These are phyloP conservation scores for Glaciozyma martinii DNA, from an alignment of 768 basidiomycete species.

Conservation along the genomic window DNA sequence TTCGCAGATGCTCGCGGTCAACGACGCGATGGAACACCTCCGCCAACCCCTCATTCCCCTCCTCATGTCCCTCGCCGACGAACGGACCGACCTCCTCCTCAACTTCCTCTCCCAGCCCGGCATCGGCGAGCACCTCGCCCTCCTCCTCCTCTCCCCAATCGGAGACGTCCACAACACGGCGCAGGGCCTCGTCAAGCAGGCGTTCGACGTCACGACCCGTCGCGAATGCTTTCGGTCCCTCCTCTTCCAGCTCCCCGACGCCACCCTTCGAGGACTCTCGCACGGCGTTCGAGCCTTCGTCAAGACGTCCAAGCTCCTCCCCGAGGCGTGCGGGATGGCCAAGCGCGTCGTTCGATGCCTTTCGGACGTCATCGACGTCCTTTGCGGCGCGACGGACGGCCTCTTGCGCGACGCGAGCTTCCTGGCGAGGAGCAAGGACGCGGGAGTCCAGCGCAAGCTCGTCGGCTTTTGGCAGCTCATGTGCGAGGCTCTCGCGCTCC, in stretches of 20 bases:
- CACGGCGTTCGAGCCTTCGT: conserved; percentile 61
- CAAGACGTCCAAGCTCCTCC: conserved; percentile 52
- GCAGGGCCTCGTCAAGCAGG: conserved; percentile 69
- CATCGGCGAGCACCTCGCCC: conserved; percentile 54
- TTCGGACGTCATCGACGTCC: conserved; percentile 80
- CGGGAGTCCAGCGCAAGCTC: conserved; percentile 42
- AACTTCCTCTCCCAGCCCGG: conserved; percentile 38
- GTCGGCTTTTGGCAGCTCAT: conserved; percentile 72
- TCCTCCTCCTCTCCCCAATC: conserved; percentile 72
- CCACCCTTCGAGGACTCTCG: conserved; percentile 61
- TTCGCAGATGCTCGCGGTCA: conserved; percentile 49
- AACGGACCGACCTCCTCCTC: conserved; percentile 39
- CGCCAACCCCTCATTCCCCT: conserved; percentile 62
- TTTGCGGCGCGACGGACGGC: conserved; percentile 65
- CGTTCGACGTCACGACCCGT: conserved; percentile 82
- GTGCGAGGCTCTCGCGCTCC: conserved; percentile 66
- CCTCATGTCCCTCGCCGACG: conserved; percentile 44
- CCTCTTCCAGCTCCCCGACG: conserved; percentile 56
- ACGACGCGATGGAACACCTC: conserved; percentile 52
- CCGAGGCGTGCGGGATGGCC: conserved; percentile 82
- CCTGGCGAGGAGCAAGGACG: conserved; percentile 30
- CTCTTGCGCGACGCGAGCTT: conserved; percentile 45
- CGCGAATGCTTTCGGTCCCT: conserved; percentile 76
- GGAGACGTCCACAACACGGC: conserved; percentile 64
- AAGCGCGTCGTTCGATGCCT: conserved; percentile 84